Base-by-base conservation (phyloP, 495 filamentous ascomycete genomes). In the Penicillium paxilli region DNA sequence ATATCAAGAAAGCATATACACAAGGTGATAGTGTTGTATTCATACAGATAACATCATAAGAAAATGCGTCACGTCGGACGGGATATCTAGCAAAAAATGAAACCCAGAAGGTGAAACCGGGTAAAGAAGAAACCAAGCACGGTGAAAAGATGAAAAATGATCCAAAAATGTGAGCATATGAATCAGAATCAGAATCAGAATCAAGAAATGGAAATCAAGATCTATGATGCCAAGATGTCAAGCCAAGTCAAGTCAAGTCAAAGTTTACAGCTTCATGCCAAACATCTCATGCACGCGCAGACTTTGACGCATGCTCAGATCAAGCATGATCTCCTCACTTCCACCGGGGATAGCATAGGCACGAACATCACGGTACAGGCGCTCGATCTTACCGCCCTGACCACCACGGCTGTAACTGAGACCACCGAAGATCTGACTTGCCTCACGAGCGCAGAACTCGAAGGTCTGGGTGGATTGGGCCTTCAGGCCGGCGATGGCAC, bases 261-360 rank as follows among this genome's bases (percentile, higher is more conserved):
- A n/a, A n/a, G n/a, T 42, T 20, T 87, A 98, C 63, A 98, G 68
- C 81, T 97, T 98, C 92, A 98, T 97, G 3, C 94, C 94, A 69
- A 96, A 75, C 62, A 85, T 87, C 79, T 96, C 85, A 56, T 92
- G 89, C 28, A 98, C 94, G 70, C 83, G 84, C 80, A 97, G 67
- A 62, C 87, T 87, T 78, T 98, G 94, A 55, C 94, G 80, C 71
- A 98, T 96, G 71, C 90, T 96, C 62, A 98, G 73, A 77, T 98
- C 94, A 58, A 97, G 75, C 94, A 98, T 98, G 54, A 98, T 98
- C 82, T 98, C 94, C 76, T 98, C 94, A 66, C 84, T 89, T 28
- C 94, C 94, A 69, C 94, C 94, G 4, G 94, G 94, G 59, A 98
- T 98, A 44, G 94, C 93, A 70, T 98, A 98, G 21, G 94, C 94